Evolutionary conservation across 179 eudicot species (phyloP).

Genomic region (Heliamphora pulchella): DNA sequence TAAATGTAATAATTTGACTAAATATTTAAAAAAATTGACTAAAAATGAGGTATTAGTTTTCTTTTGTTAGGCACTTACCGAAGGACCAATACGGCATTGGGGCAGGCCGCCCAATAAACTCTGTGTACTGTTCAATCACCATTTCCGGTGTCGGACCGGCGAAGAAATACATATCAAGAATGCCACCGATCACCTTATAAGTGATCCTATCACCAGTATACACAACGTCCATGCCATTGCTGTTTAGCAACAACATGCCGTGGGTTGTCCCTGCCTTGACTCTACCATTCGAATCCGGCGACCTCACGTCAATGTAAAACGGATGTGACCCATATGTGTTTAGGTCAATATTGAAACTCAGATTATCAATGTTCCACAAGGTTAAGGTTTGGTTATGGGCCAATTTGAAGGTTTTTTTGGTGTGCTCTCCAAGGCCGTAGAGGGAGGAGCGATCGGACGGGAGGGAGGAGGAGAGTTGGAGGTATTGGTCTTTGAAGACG

Average conservation of each 20-base stretch:
- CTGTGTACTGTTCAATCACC: constrained; percentile 57
- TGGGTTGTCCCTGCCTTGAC: constrained; percentile 37
- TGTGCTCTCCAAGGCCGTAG: constrained; percentile 83
- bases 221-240: constrained; percentile 67
- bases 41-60: no score
- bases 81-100: constrained; percentile 87
- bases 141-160: constrained; percentile 42
- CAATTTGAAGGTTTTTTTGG: constrained; percentile 47
- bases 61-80: constrained; percentile 27
- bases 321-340: constrained; percentile 86
- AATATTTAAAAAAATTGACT: no score
- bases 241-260: constrained; percentile 60
- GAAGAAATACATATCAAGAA: constrained; percentile 55
- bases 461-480: constrained; percentile 53
- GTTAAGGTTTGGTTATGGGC: constrained; percentile 61
- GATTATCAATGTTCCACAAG: constrained; percentile 58
- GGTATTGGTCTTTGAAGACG: constrained; percentile 64
- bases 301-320: constrained; percentile 63
- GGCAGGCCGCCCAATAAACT: constrained; percentile 58
- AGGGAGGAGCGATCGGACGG: constrained; percentile 43
- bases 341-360: constrained; percentile 30
- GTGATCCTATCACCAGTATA: constrained; percentile 51
- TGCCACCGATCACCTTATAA: constrained; percentile 65
- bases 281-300: constrained; percentile 19
- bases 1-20: no score